Percentiles rank a stretch among this genome's conserved stretches.
phyloP scores from a whole-genome alignment of 345 rosid genomes.

The Carallia brachiata region DNA sequence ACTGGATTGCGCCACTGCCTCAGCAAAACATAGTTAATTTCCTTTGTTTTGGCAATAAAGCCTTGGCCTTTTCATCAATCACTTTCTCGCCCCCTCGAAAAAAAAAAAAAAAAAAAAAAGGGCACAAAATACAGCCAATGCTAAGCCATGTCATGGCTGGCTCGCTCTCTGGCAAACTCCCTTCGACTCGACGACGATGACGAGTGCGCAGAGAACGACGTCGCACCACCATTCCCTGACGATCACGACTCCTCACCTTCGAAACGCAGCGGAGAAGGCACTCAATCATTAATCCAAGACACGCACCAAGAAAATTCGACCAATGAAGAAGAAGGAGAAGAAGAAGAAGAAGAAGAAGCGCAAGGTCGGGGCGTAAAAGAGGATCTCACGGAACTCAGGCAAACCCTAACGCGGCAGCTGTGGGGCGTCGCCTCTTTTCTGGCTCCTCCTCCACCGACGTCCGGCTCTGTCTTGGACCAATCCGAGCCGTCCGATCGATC shows the following conservation, averaged over 20 bases:
- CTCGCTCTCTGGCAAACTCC: conserved; percentile 77
- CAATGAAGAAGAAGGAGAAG: no score
- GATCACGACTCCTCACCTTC: conserved; percentile 11
- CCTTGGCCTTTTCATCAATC: conserved; percentile 3
- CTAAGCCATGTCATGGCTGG: conserved; percentile 72
- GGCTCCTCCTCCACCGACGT: conserved; percentile 42
- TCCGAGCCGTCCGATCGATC: conserved; percentile 30
- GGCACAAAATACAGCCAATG: background rate
- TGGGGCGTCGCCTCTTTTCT: conserved; percentile 97
- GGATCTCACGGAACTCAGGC: conserved; percentile 71
- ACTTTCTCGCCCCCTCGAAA: conserved; percentile 22
- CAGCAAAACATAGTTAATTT: background rate
- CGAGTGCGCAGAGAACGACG: conserved; percentile 28
- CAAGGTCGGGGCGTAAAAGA: conserved; percentile 78
- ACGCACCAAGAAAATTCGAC: background rate
- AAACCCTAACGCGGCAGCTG: conserved; percentile 68
- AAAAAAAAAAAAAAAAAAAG: no score
- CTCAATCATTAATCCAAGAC: conserved; percentile 14
- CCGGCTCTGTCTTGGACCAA: conserved; percentile 21
- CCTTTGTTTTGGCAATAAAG: no score
- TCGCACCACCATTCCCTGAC: conserved; percentile 3
- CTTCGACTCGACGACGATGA: conserved; percentile 67
- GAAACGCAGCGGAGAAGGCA: conserved; percentile 18
- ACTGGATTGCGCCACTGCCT: conserved; percentile 16
- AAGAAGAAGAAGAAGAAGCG: conserved; percentile 33